Conservation (phyloP, 805 yeast genomes). For the Lipomyces sp. region DNA sequence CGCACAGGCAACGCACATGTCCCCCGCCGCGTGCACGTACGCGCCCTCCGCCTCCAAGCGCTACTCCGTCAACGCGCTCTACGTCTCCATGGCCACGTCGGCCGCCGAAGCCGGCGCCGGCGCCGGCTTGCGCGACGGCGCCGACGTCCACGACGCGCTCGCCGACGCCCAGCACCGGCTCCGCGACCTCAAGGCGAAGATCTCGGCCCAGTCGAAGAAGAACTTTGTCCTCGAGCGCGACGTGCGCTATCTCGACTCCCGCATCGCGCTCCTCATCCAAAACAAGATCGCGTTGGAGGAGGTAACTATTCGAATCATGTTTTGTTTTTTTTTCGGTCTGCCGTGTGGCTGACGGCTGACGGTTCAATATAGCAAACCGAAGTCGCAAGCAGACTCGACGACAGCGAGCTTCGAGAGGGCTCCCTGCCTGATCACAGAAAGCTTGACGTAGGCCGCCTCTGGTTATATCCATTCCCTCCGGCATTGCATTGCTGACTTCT, state of each 20-base stretch:
- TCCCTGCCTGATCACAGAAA: slow-evolving; percentile 35
- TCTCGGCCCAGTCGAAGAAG: slow-evolving; percentile 39
- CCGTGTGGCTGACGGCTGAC: too few relatives aligned
- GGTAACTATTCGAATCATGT: too few relatives aligned
- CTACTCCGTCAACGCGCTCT: slow-evolving; percentile 38
- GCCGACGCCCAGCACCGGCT: slow-evolving; percentile 37
- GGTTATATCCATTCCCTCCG: slow-evolving; percentile 21
- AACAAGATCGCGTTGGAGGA: slow-evolving; percentile 41
- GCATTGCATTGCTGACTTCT: neutral
- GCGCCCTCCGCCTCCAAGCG: slow-evolving; percentile 29
- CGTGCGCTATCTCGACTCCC: slow-evolving; percentile 40
- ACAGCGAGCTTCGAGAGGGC: slow-evolving; percentile 28
- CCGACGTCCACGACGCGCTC: slow-evolving; percentile 38
- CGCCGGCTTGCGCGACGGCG: slow-evolving; percentile 38
- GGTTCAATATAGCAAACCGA: slow-evolving; percentile 37
- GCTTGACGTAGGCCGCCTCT: slow-evolving; percentile 25
- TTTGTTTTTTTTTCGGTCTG: neutral
- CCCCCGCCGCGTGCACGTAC: neutral
- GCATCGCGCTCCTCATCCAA: slow-evolving; percentile 42
- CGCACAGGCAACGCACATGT: neutral
- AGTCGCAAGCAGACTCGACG: slow-evolving; percentile 36
- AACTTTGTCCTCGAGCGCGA: slow-evolving; percentile 42
- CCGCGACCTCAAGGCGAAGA: slow-evolving; percentile 36
- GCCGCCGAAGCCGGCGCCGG: slow-evolving; percentile 38
- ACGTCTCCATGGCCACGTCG: slow-evolving; percentile 39